Evolutionary conservation across 148 eudicot species (phyloP).

Genomic region (Suaeda aralocaspica): DNA sequence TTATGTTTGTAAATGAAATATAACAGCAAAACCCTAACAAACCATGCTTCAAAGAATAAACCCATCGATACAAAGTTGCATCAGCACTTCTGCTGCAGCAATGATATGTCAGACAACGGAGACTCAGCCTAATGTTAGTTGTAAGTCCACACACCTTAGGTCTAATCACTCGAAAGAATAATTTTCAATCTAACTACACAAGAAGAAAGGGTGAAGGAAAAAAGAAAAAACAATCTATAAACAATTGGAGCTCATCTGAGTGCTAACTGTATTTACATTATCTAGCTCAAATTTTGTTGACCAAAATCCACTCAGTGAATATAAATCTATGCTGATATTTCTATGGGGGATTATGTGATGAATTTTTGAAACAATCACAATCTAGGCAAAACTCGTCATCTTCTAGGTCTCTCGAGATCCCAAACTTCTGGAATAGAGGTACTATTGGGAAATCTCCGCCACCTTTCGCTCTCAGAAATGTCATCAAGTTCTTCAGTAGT

Average conservation of each 20-base stretch:
- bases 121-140: slow-evolving; percentile 1
- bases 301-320: slow-evolving; percentile 8
- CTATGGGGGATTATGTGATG: not conserved
- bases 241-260: slow-evolving; percentile 27
- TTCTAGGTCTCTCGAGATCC: slow-evolving; percentile 13
- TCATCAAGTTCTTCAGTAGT: slow-evolving; percentile 17
- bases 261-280: slow-evolving; percentile 33
- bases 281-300: slow-evolving; percentile 18
- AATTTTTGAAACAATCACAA: slow-evolving; percentile 17
- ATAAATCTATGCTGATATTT: not conserved
- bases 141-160: not conserved
- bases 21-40: not conserved
- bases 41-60: slow-evolving; percentile 4
- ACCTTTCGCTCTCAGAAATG: slow-evolving; percentile 28
- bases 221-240: slow-evolving; percentile 16
- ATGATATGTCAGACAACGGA: slow-evolving; percentile 9
- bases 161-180: slow-evolving; percentile 8
- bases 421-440: slow-evolving; percentile 13
- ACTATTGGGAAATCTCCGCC: slow-evolving; percentile 26
- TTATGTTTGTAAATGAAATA: too few relatives aligned
- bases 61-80: slow-evolving; percentile 10
- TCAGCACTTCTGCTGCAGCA: slow-evolving; percentile 15
- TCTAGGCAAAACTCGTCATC: slow-evolving; percentile 29
- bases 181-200: slow-evolving; percentile 12
- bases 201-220: not conserved